Evolutionary conservation across 148 eudicot species (phyloP).

Genomic region (Vaccinium corymbosum): DNA sequence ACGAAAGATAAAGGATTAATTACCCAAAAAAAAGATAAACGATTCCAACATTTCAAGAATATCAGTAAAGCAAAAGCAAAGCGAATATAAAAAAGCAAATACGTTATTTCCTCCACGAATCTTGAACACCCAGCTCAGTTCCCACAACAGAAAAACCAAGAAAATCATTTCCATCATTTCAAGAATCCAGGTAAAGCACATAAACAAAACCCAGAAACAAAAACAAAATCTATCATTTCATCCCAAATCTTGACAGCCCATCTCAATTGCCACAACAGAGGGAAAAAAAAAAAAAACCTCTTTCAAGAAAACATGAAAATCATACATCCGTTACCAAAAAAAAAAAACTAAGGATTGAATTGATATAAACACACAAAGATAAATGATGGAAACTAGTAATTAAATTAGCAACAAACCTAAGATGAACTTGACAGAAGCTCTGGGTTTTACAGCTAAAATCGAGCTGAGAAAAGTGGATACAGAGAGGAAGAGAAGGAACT

Average conservation of each 20-base stretch:
- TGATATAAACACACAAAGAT: background rate
- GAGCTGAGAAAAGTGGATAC: constrained; percentile 7
- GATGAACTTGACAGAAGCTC: constrained; percentile 16
- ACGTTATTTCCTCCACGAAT: background rate
- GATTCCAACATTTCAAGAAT: background rate
- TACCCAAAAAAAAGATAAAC: background rate
- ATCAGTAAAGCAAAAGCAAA: background rate
- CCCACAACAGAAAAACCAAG: background rate
- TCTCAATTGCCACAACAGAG: background rate
- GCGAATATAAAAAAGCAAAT: background rate
- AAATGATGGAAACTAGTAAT: background rate
- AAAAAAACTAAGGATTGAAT: background rate
- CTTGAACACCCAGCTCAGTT: background rate
- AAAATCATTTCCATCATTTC: background rate
- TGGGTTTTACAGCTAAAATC: constrained; percentile 13
- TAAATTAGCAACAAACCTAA: constrained; percentile 20
- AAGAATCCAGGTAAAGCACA: background rate
- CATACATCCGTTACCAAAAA: background rate
- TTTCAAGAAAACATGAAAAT: background rate
- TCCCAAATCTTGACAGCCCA: background rate
- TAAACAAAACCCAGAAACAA: background rate
- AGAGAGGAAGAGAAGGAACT: background rate
- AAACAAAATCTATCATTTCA: background rate
- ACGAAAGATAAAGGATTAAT: background rate
- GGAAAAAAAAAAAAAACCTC: background rate